Base-by-base conservation (phyloP, 805 yeast species). In the Lipomyces starkeyi region DNA sequence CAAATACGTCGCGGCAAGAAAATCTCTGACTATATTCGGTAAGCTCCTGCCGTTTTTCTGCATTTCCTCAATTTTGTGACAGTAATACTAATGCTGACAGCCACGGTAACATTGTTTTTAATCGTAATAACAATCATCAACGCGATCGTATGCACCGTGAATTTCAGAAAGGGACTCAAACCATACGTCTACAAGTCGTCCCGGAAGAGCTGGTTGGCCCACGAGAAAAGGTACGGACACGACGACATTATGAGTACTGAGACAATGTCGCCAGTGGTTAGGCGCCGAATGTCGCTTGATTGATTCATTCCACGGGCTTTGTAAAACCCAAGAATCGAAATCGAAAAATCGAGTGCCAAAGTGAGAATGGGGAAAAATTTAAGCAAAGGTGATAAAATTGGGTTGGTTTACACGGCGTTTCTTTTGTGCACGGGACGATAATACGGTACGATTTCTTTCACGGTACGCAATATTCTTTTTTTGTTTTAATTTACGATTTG, bases 1-100 rank as follows among this genome's bases (percentile, higher is more conserved):
- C 55, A 83, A 83, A 71, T 78, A 78, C 67, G 61, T 72, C 22
- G 82, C 85, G 0, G 84, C 85, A 0, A 73, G 85, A 40, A 82
- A 80, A 63, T 81, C 85, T 20, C 74, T 84, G 52, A 77, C 84
- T 3, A 73, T 80, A 0, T 84, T 84, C 73, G 65, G 63, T 61
- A 54, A 49, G 63, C 22, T 5, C 25, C 25, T 13, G 53, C 11
- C 14, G 2, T 2, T 13, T 14, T 9, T 3, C n/a, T n/a, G n/a
- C n/a, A n/a, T n/a, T 27, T 25, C 34, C 2, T 54, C 13, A 25
- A 14, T n/a, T n/a, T 25, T n/a, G 17, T 22, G 11, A 22, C 3
- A 9, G 37, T 20, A n/a, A n/a, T 40, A 17, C 40, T 35, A 35
- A 35, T 14, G 2, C 25, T 1, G 9, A 29, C 14, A 61, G 86